Base-by-base conservation (phyloP, 1,139 yeast species). In the Suhomyces wounanorum region DNA sequence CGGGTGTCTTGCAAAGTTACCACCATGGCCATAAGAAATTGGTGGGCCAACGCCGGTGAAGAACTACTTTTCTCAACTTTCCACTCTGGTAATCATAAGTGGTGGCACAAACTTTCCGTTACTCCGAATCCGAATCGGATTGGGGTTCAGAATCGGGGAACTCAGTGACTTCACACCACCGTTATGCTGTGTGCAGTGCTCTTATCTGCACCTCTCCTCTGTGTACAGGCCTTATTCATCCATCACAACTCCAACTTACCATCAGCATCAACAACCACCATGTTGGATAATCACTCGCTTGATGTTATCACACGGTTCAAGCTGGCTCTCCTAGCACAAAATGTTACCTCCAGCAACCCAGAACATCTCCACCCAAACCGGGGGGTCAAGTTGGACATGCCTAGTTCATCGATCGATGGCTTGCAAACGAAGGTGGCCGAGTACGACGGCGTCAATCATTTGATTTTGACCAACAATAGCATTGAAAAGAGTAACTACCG, bases 301-400 rank as follows among this genome's bases (percentile, higher is more conserved):
- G 79, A 75, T 38, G 68, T 73, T 21, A 75, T 77, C 40, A 60
- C 70, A 6, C 65, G 68, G 40, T 75, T 77, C 61, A 76, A 75
- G 57, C 70, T 71, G 59, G 72, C 79, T 14, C 60, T 75, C 18
- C 58, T 68, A 47, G 54, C 67, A n/a, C 58, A 57, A 47, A 49
- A 48, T 14, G 39, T 40, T n/a, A 47, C 31, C 3, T 49, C 17
- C 42, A 40, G 31, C 26, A 52, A 40, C 36, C 49, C 40, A 28
- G 48, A 52, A n/a, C 42, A 44, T n/a, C 57, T 67, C 31, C 57
- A 55, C 31, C 59, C 68, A 38, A 77, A 74, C 59, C 60, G 80
- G 48, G 80, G 79, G 9, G 62, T 62, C 48, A 75, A 75, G 54
- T 58, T 73, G 37, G 56, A 58, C 13, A 56, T 60, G 43, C 55